These are phyloP conservation scores for Raphanus raphanistrum DNA, from an alignment of 345 rosid genomes.

Conservation along the genomic window DNA sequence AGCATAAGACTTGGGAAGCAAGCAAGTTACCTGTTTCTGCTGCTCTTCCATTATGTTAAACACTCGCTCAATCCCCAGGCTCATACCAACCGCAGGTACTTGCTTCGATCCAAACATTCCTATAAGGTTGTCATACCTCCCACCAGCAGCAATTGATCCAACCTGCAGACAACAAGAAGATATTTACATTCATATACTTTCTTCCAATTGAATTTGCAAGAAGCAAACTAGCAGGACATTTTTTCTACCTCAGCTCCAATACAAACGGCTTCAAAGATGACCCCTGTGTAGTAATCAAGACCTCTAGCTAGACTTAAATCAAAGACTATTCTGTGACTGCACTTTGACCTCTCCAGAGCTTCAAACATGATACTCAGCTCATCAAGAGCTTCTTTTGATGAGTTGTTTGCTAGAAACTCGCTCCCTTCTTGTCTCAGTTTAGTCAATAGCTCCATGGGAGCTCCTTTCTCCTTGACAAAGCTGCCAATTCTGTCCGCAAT, in stretches of 20 bases:
- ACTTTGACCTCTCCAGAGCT: constrained; percentile 75
- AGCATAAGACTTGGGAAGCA: neutral
- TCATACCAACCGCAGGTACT: constrained; percentile 93
- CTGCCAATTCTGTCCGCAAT: constrained; percentile 74
- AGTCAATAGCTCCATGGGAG: constrained; percentile 58
- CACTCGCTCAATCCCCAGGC: constrained; percentile 92
- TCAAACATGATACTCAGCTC: constrained; percentile 79
- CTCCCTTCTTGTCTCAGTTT: constrained; percentile 64
- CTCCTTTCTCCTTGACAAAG: constrained; percentile 78
- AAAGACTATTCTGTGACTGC: constrained; percentile 75
- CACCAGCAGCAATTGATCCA: constrained; percentile 95
- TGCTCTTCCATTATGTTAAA: constrained; percentile 87
- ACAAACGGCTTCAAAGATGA: constrained; percentile 89
- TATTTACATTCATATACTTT: neutral
- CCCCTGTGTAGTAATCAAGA: constrained; percentile 96
- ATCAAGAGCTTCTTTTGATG: constrained; percentile 66
- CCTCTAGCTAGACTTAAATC: constrained; percentile 99
- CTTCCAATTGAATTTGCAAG: neutral
- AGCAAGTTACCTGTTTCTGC: constrained; percentile 56
- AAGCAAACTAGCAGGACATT: neutral
- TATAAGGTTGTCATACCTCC: constrained; percentile 86
- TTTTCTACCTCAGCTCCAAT: constrained; percentile 69
- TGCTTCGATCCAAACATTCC: constrained; percentile 86
- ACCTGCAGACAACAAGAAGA: constrained; percentile 51
- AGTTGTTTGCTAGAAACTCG: constrained; percentile 55